These are phyloP conservation scores for Lepidium africanum DNA, from an alignment of 345 rosid species.

Conservation along the genomic window DNA sequence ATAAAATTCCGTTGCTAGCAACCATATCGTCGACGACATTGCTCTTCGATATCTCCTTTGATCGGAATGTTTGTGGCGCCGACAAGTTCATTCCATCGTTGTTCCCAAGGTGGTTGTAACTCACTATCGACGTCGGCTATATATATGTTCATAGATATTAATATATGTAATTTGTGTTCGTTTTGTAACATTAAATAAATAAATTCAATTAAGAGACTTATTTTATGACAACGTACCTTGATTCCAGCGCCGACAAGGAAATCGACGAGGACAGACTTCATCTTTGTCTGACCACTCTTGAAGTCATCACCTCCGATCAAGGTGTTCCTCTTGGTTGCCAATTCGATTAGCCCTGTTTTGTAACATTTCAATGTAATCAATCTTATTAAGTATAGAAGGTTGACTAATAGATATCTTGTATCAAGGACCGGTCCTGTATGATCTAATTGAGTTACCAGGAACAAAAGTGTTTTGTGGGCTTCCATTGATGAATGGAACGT, in stretches of 20 bases:
- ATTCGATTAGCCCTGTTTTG: slow-evolving; percentile 71
- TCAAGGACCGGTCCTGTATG: no score
- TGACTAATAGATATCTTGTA: background rate
- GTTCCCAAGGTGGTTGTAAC: slow-evolving; percentile 96
- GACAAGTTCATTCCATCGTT: slow-evolving; percentile 98
- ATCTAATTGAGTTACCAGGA: slow-evolving; percentile 49
- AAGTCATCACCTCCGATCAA: slow-evolving; percentile 98
- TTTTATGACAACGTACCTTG: slow-evolving; percentile 39
- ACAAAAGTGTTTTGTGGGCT: slow-evolving; percentile 98
- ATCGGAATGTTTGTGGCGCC: slow-evolving; percentile 92
- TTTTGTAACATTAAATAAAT: slow-evolving; percentile 4
- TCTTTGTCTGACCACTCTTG: slow-evolving; percentile 99
- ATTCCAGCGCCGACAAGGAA: slow-evolving; percentile 98
- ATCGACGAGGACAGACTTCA: slow-evolving; percentile 90
- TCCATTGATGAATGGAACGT: slow-evolving; percentile 93
- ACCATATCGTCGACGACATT: slow-evolving; percentile 99
- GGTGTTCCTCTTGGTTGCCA: slow-evolving; percentile 73
- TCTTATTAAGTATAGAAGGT: background rate
- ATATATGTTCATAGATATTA: background rate
- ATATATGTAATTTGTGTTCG: background rate
- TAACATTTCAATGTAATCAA: background rate
- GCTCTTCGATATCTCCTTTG: slow-evolving; percentile 96
- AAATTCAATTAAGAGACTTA: background rate
- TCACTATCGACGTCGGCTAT: slow-evolving; percentile 95
- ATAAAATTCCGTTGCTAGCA: slow-evolving; percentile 82